These are phyloP conservation scores for Anthoceros angustus DNA, from an alignment of 225 moss, liverwort and hornwort species.

Conservation along the genomic window DNA sequence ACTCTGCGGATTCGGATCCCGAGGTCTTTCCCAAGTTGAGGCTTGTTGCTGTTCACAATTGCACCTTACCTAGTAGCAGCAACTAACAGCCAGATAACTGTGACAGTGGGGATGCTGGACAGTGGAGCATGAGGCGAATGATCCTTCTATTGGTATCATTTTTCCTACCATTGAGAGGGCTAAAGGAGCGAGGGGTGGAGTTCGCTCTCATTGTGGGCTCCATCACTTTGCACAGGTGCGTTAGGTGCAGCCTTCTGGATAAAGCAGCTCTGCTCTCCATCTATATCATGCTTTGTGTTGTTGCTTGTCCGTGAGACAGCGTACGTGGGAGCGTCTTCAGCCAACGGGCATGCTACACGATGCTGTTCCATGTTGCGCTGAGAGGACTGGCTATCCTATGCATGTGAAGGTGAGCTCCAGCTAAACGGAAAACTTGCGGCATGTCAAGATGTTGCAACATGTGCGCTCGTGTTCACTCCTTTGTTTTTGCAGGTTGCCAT, in stretches of 20 bases:
- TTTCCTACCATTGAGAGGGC: constrained; percentile 35
- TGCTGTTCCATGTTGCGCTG: constrained; percentile 23
- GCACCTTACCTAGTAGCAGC: no score
- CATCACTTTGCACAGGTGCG: constrained; percentile 25
- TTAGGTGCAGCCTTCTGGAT: neutral
- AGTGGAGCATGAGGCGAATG: constrained; percentile 22
- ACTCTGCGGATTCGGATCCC: constrained; percentile 28
- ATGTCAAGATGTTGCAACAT: neutral
- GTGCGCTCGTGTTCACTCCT: neutral
- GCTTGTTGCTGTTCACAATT: neutral
- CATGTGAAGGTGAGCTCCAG: constrained; percentile 25
- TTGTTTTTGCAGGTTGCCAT: constrained; percentile 26
- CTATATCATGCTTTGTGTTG: neutral
- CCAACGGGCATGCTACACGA: constrained; percentile 20
- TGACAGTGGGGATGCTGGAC: constrained; percentile 40
- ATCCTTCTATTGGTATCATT: constrained; percentile 31
- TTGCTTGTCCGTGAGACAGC: constrained; percentile 8
- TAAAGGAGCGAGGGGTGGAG: constrained; percentile 20
- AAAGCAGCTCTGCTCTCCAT: neutral
- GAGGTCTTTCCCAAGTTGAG: constrained; percentile 11
- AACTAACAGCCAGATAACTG: neutral
- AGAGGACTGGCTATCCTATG: constrained; percentile 30
- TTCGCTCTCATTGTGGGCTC: constrained; percentile 19
- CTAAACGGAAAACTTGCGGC: neutral
- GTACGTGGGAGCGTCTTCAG: constrained; percentile 29